Evolutionary conservation across 2,329 filamentous ascomycete genomes (phyloP).

Genomic region (Massarina eburnea): DNA sequence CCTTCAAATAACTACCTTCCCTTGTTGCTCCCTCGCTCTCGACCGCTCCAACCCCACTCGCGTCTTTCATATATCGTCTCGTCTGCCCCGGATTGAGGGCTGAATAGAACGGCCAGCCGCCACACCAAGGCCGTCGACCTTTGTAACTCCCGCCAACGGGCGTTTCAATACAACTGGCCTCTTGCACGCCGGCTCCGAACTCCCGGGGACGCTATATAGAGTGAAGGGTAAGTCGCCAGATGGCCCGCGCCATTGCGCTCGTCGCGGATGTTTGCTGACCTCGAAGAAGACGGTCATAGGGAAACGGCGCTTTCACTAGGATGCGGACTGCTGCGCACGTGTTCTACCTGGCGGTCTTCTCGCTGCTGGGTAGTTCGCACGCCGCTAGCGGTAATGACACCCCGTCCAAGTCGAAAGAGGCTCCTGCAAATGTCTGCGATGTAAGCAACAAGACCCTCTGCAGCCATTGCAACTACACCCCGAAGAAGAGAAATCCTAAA

Average conservation of each 20-base stretch:
- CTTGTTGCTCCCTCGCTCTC: slow-evolving; percentile 17
- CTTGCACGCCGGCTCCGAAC: slow-evolving; percentile 29
- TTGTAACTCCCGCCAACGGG: slow-evolving; percentile 19
- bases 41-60: slow-evolving; percentile 11
- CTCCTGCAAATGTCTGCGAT: slow-evolving; percentile 55
- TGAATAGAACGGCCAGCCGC: slow-evolving; percentile 22
- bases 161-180: slow-evolving; percentile 41
- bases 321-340: slow-evolving; percentile 58
- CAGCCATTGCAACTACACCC: slow-evolving; percentile 12
- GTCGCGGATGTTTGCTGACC: slow-evolving; percentile 41
- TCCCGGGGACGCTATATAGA: slow-evolving; percentile 26
- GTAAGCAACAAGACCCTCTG: slow-evolving; percentile 48
- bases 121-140: slow-evolving; percentile 18
- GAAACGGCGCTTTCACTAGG: slow-evolving; percentile 10
- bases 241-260: slow-evolving; percentile 16
- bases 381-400: slow-evolving; percentile 36
- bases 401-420: slow-evolving; percentile 43
- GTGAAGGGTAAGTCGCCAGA: slow-evolving; percentile 21
- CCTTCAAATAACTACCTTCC: slow-evolving; percentile 16
- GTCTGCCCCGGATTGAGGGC: slow-evolving; percentile 19
- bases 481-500: slow-evolving; percentile 34
- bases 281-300: slow-evolving; percentile 21
- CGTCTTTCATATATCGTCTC: slow-evolving; percentile 25
- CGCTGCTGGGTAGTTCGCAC: slow-evolving; percentile 55
- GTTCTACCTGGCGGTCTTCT: slow-evolving; percentile 65